These are phyloP conservation scores for Auricularia cornea DNA, from an alignment of 768 basidiomycete species.

Conservation along the genomic window DNA sequence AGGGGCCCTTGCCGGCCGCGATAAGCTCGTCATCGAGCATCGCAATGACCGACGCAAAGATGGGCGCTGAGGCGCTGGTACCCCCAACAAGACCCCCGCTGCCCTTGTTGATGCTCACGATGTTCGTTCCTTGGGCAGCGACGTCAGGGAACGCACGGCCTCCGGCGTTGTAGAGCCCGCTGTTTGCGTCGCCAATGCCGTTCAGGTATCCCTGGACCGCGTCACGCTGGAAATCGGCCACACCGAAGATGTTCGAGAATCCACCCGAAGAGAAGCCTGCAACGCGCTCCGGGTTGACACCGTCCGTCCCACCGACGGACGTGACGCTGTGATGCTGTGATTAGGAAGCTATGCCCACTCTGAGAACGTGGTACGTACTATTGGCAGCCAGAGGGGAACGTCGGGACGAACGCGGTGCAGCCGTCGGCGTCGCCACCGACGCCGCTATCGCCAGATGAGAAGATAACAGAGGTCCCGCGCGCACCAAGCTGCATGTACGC, in stretches of 20 bases:
- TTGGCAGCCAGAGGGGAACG: constrained; percentile 30
- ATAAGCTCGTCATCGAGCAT: constrained; percentile 26
- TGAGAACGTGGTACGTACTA: constrained; percentile 15
- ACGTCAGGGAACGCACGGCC: constrained; percentile 17
- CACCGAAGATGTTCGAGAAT: constrained; percentile 26
- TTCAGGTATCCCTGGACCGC: constrained; percentile 20
- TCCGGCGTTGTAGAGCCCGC: constrained; percentile 18
- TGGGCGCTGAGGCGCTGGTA: constrained; percentile 27
- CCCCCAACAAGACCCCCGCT: constrained; percentile 30
- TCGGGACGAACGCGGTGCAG: constrained; percentile 27
- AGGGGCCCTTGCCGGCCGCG: constrained; percentile 18
- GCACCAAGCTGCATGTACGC: constrained; percentile 28
- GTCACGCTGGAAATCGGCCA: constrained; percentile 22
- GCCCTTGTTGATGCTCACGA: constrained; percentile 33
- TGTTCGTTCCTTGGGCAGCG: constrained; percentile 22
- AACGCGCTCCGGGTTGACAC: constrained; percentile 20
- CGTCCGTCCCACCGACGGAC: constrained; percentile 27
- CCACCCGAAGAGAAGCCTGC: constrained; percentile 29
- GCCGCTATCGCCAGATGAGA: constrained; percentile 32
- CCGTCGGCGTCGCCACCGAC: constrained; percentile 14
- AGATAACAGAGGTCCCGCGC: constrained; percentile 28
- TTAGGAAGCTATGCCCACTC: not conserved
- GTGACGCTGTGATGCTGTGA: constrained; percentile 18
- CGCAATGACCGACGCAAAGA: constrained; percentile 25
- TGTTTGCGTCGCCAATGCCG: constrained; percentile 10